Evolutionary conservation across 2,329 filamentous ascomycete genomes (phyloP).

Genomic region (Hymenoscyphus linearis): DNA sequence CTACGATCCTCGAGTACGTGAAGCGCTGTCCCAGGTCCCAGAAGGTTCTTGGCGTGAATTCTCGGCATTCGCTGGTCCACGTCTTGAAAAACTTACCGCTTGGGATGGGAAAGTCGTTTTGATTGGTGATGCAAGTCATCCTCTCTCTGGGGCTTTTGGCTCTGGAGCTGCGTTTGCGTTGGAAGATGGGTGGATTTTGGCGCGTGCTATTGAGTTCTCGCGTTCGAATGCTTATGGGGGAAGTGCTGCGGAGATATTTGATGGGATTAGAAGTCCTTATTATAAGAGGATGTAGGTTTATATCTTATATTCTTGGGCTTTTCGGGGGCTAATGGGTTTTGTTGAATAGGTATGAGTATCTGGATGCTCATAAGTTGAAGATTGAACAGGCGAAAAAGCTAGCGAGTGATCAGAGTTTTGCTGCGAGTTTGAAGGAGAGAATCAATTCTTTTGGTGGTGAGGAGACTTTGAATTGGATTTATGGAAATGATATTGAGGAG

Average conservation of each 20-base stretch:
- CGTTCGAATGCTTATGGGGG: constrained; percentile 2
- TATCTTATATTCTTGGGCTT: not conserved
- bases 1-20: constrained; percentile 37
- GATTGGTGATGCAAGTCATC: constrained; percentile 51
- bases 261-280: constrained; percentile 37
- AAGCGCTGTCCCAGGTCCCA: constrained; percentile 36
- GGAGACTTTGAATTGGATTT: constrained; percentile 36
- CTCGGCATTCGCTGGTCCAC: constrained; percentile 42
- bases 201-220: constrained; percentile 32
- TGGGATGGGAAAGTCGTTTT: constrained; percentile 42
- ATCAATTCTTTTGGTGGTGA: constrained; percentile 31
- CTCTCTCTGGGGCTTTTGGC: constrained; percentile 43
- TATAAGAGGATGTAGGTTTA: constrained; percentile 36
- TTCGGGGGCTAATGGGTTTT: not conserved
- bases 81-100: constrained; percentile 36
- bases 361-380: constrained; percentile 25
- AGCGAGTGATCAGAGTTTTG: constrained; percentile 26
- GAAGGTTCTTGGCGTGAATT: constrained; percentile 42
- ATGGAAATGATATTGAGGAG: constrained; percentile 38
- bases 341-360: constrained; percentile 30
- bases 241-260: constrained; percentile 34
- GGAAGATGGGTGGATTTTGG: constrained; percentile 42
- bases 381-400: constrained; percentile 16
- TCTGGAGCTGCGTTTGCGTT: constrained; percentile 42
- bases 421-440: constrained; percentile 29